Percentiles rank a stretch among this genome's conserved stretches.
Conservation (phyloP, 352 stramenopile genomes). For the Globisporangium mamillatum region DNA sequence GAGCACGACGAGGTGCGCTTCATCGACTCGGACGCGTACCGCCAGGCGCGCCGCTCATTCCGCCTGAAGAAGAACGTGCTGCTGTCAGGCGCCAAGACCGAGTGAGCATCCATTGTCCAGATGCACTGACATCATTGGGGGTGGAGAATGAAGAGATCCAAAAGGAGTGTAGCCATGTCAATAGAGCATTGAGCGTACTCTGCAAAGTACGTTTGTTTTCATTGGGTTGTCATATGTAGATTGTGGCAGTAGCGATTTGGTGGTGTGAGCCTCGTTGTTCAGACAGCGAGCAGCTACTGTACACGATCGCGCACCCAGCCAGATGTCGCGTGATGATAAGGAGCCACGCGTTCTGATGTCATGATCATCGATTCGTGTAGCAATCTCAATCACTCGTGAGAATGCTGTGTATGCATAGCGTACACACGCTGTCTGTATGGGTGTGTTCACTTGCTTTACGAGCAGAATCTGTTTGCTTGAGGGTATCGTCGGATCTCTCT, state of each 20-base stretch:
- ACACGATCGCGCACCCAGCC: not conserved
- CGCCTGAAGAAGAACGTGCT: constrained; percentile 19
- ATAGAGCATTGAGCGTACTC: not conserved
- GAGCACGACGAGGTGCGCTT: constrained; percentile 76
- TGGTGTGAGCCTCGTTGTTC: not conserved
- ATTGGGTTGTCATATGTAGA: not conserved
- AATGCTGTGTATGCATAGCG: not conserved
- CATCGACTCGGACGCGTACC: constrained; percentile 75
- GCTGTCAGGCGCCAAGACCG: not conserved
- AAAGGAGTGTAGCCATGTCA: constrained; percentile 1
- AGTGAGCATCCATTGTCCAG: not conserved
- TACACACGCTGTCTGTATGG: not conserved
- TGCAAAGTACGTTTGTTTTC: not conserved
- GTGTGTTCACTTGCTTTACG: not conserved
- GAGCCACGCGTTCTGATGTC: constrained; percentile 8
- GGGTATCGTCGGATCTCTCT: not conserved
- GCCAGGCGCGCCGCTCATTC: constrained; percentile 59
- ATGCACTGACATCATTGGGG: not conserved
- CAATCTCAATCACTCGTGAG: not conserved
- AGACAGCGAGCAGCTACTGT: not conserved
- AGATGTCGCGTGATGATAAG: not conserved
- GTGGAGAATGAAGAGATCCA: not conserved
- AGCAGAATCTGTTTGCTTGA: not conserved
- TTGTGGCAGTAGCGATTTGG: not conserved
- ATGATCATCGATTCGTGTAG: not conserved